Percentiles rank a stretch among this genome's conserved stretches.
phyloP scores from a whole-genome alignment of 1,284 basidiomycete genomes.

The Sporisorium graminicola region DNA sequence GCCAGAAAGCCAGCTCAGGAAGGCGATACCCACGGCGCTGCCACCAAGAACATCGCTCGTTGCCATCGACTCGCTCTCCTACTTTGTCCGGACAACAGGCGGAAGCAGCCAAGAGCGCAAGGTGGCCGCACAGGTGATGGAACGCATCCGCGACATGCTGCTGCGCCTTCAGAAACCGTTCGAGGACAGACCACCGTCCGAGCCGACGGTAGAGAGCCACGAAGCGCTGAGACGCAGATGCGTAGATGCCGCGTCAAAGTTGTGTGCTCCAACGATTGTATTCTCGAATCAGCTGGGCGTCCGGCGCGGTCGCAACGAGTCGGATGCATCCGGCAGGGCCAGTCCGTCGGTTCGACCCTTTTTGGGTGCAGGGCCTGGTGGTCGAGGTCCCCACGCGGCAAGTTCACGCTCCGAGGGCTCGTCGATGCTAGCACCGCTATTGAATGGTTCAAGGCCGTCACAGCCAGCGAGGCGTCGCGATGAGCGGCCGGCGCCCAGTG shows the following conservation, averaged over 20 bases:
- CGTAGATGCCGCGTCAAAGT: conserved; percentile 15
- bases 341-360: conserved; percentile 14
- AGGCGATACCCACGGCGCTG: conserved; percentile 14
- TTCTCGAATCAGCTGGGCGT: conserved; percentile 49
- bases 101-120: conserved; percentile 36
- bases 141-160: conserved; percentile 31
- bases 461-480: conserved; percentile 28
- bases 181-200: conserved; percentile 16
- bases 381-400: conserved; percentile 7
- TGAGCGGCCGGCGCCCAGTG: conserved; percentile 33
- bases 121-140: conserved; percentile 12
- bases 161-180: conserved; percentile 39
- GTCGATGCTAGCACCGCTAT: conserved; percentile 30
- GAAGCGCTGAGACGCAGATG: conserved; percentile 7
- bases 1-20: background rate
- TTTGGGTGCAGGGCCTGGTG: background rate
- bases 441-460: conserved; percentile 30
- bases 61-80: conserved; percentile 46
- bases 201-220: conserved; percentile 9
- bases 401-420: conserved; percentile 13
- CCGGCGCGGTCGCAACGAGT: conserved; percentile 18
- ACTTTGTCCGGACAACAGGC: conserved; percentile 29
- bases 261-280: conserved; percentile 41
- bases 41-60: conserved; percentile 34
- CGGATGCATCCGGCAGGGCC: conserved; percentile 9